phyloP scores from a whole-genome alignment of 179 eudicot genomes.

The Silene coronaria region DNA sequence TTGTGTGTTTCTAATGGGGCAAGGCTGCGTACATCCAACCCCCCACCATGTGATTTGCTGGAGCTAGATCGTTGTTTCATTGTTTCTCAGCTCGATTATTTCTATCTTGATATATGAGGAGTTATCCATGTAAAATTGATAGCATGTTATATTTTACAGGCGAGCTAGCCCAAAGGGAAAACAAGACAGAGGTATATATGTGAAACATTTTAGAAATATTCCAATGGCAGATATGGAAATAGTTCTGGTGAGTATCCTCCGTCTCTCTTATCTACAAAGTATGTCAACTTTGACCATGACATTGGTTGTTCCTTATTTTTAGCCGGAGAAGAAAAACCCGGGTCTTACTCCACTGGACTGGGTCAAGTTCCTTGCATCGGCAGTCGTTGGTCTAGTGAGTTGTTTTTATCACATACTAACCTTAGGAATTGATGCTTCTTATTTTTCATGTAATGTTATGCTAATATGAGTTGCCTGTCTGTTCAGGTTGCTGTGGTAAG shows the following conservation, averaged over 20 bases:
- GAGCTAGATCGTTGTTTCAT: too few species aligned
- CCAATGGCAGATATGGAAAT: conserved; percentile 99
- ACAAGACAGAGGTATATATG: conserved; percentile 70
- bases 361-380: conserved; percentile 79
- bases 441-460: neutral
- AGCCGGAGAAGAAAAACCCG: conserved; percentile 96
- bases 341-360: conserved; percentile 92
- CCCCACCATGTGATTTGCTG: too few species aligned
- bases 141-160: conserved; percentile 31
- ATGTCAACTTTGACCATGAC: neutral
- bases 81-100: neutral
- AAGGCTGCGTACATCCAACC: too few species aligned
- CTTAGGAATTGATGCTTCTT: neutral
- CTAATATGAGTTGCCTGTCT: conserved; percentile 1
- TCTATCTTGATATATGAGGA: neutral
- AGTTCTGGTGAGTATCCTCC: conserved; percentile 57
- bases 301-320: conserved; percentile 10
- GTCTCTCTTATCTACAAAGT: neutral
- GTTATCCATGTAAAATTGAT: neutral
- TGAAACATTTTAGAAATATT: conserved; percentile 91
- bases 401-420: neutral
- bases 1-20: too few species aligned
- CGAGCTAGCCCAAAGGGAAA: conserved; percentile 51
- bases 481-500: conserved; percentile 74
- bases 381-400: conserved; percentile 82